phyloP scores from a whole-genome alignment of 106 monocot genomes.

The Narthecium ossifragum region DNA sequence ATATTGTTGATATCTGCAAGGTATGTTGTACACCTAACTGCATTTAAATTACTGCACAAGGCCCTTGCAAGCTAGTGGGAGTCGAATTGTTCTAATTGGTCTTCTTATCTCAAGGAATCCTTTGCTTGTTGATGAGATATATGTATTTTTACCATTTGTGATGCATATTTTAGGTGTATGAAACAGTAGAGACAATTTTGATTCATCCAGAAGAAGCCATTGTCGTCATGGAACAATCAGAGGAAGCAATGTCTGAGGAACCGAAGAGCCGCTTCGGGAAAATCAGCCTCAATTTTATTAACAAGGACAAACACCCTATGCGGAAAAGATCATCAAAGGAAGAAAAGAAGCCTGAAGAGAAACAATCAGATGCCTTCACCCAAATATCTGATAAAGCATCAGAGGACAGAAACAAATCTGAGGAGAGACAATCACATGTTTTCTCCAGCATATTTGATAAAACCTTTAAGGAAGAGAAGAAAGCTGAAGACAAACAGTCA shows the following conservation, averaged over 20 bases:
- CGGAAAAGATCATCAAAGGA: conserved; percentile 37
- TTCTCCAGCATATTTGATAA: no score
- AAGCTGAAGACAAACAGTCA: no score
- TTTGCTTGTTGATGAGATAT: conserved; percentile 5
- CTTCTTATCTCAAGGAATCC: background rate
- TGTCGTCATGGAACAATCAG: conserved; percentile 28
- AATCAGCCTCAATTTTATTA: conserved; percentile 48
- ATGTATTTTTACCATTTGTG: background rate
- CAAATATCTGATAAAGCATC: conserved; percentile 61
- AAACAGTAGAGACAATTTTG: conserved; percentile 61
- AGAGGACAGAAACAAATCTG: no score
- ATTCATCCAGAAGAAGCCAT: conserved; percentile 60
- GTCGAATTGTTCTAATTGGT: background rate
- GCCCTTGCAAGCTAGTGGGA: no score
- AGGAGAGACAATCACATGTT: no score
- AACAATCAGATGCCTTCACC: conserved; percentile 33
- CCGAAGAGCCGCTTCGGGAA: conserved; percentile 47
- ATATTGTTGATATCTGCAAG: conserved; percentile 69
- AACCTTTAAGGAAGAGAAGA: no score
- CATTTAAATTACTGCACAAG: no score
- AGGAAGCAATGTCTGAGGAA: conserved; percentile 28
- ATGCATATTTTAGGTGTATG: conserved; percentile 54
- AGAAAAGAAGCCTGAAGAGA: conserved; percentile 49
- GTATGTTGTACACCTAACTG: conserved; percentile 22
- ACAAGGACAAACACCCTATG: conserved; percentile 34